Conservation (phyloP, 176 grass and related monocot genomes). For the Guadua angustifolia region DNA sequence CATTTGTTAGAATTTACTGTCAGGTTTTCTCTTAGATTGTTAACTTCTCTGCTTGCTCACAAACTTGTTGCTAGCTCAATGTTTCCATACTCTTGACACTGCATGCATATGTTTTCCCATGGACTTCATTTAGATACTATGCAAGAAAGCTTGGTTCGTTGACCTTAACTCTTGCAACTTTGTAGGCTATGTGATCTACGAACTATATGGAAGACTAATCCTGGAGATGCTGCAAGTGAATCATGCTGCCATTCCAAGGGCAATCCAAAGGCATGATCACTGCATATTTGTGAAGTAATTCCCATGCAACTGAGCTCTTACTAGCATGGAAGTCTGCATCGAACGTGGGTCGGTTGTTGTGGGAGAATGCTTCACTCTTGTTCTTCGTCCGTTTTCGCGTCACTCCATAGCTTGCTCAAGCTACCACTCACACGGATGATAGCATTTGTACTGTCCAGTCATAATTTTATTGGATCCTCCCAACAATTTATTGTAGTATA, state of each 20-base stretch:
- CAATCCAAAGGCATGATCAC: conserved; percentile 13
- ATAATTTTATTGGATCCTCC: conserved; percentile 45
- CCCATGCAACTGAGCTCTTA: conserved; percentile 28
- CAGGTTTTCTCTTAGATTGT: neutral
- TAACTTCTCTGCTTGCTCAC: neutral
- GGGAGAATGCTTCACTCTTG: conserved; percentile 34
- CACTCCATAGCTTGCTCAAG: conserved; percentile 38
- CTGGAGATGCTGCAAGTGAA: conserved; percentile 38
- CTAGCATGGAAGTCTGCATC: neutral
- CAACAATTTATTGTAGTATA: conserved; percentile 50
- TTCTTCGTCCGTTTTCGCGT: conserved; percentile 16
- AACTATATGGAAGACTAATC: conserved; percentile 40
- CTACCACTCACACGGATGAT: conserved; percentile 32
- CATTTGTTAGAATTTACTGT: neutral
- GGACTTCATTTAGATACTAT: neutral
- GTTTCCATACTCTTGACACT: neutral
- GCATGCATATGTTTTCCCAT: neutral
- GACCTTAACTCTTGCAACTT: neutral
- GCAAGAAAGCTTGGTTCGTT: conserved; percentile 10
- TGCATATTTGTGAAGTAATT: conserved; percentile 44
- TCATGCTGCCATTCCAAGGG: conserved; percentile 29
- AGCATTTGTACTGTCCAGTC: conserved; percentile 32
- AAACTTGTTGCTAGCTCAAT: neutral
- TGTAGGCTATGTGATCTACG: conserved; percentile 40
- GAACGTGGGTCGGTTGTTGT: conserved; percentile 14